Conservation (phyloP, 306 rosid genomes). For the Acmispon strigosus region DNA sequence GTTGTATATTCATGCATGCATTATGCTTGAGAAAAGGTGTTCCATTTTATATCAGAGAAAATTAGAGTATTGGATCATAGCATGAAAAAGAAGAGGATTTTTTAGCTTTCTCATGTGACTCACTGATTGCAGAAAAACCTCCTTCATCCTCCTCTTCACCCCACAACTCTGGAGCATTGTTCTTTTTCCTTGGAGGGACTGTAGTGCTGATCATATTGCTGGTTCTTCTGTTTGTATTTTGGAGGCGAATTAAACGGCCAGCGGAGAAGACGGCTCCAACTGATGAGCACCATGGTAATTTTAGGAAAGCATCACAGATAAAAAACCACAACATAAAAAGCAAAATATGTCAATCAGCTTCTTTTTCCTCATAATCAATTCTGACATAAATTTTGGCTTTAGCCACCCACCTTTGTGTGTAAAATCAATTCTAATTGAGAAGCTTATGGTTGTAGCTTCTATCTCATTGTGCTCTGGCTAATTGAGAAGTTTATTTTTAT, state of each 20-base stretch:
- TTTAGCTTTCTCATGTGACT: background rate
- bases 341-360: background rate
- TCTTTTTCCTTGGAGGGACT: conserved; percentile 66
- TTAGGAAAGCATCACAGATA: background rate
- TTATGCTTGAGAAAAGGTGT: background rate
- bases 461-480: too few species aligned
- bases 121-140: conserved; percentile 21
- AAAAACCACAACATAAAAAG: background rate
- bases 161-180: conserved; percentile 15
- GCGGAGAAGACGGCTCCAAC: conserved; percentile 5
- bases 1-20: background rate
- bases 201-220: conserved; percentile 42
- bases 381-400: too few species aligned
- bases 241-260: conserved; percentile 42
- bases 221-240: conserved; percentile 36
- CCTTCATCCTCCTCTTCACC: conserved; percentile 22
- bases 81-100: background rate
- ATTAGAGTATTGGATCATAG: background rate
- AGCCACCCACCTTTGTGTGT: too few species aligned
- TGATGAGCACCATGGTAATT: conserved; percentile 29
- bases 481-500: too few species aligned
- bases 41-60: background rate
- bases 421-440: too few species aligned
- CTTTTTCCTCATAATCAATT: too few species aligned
- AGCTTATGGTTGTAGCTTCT: too few species aligned